Evolutionary conservation across 2,329 filamentous ascomycete genomes (phyloP).

Genomic region (Thielaviopsis ethacetica): DNA sequence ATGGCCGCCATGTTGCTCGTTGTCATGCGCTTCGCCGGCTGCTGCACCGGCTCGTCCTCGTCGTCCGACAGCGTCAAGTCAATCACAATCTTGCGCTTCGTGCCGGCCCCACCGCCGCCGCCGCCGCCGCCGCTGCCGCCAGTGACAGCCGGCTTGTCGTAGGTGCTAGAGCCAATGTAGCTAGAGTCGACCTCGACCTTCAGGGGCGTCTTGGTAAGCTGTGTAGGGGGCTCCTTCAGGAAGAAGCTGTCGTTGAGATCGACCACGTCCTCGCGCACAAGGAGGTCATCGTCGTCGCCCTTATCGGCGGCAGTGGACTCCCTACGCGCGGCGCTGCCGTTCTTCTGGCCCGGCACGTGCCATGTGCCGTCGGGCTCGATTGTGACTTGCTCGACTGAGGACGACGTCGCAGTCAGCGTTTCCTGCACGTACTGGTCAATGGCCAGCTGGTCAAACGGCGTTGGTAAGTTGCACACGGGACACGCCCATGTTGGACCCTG

Average conservation of each 20-base stretch:
- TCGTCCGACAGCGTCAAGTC: constrained; percentile 43
- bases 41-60: constrained; percentile 29
- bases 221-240: not conserved
- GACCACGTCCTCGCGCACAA: not conserved
- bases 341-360: constrained; percentile 21
- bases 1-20: not conserved
- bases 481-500: constrained; percentile 96
- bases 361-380: constrained; percentile 79
- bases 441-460: constrained; percentile 66
- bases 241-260: not conserved
- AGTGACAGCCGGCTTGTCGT: not conserved
- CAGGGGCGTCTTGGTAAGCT: not conserved
- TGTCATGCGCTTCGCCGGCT: constrained; percentile 31
- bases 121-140: constrained; percentile 13
- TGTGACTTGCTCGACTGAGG: constrained; percentile 64
- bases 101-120: constrained; percentile 19
- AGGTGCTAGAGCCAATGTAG: not conserved
- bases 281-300: constrained; percentile 34
- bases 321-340: not conserved
- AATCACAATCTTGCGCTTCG: constrained; percentile 39
- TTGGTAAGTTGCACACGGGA: constrained; percentile 74
- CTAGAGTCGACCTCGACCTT: not conserved
- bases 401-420: constrained; percentile 59
- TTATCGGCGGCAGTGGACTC: constrained; percentile 17
- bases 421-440: constrained; percentile 83